phyloP scores from a whole-genome alignment of 139 green algal species.

The Micractinium sp. region DNA sequence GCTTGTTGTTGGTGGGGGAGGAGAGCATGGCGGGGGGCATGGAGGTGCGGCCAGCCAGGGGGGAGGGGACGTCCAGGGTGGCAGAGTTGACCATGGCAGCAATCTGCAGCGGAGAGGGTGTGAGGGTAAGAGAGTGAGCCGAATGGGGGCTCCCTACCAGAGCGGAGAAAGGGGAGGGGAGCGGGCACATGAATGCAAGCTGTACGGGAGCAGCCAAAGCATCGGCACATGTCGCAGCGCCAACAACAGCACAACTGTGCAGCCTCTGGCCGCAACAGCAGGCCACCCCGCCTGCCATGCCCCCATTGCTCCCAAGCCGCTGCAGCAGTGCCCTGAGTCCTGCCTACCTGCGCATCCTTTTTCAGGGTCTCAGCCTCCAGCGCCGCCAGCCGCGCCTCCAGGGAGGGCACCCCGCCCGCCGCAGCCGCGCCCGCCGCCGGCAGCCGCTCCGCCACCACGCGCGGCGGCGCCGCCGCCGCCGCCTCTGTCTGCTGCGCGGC shows the following conservation, averaged over 20 bases:
- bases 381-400: conserved; percentile 38
- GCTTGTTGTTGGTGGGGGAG: conserved; percentile 12
- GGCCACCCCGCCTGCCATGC: not conserved
- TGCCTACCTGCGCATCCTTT: conserved; percentile 40
- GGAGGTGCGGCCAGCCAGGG: not conserved
- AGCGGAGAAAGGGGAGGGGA: too few species aligned
- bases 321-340: not conserved
- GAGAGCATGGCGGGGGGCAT: conserved; percentile 27
- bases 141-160: too few species aligned
- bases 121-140: not conserved
- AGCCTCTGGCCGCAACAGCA: not conserved
- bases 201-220: not conserved
- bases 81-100: conserved; percentile 20
- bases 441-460: not conserved
- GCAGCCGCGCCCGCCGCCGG: not conserved
- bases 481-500: not conserved
- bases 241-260: not conserved
- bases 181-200: too few species aligned
- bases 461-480: not conserved
- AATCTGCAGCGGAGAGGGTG: conserved; percentile 14
- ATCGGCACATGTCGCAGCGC: not conserved
- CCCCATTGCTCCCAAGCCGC: not conserved
- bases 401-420: not conserved
- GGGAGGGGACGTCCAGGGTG: conserved; percentile 21
- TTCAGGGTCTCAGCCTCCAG: conserved; percentile 36